Percentiles rank a stretch among this genome's conserved stretches.
Conservation (phyloP, 345 rosid species). For the Moricandia moricandioides region DNA sequence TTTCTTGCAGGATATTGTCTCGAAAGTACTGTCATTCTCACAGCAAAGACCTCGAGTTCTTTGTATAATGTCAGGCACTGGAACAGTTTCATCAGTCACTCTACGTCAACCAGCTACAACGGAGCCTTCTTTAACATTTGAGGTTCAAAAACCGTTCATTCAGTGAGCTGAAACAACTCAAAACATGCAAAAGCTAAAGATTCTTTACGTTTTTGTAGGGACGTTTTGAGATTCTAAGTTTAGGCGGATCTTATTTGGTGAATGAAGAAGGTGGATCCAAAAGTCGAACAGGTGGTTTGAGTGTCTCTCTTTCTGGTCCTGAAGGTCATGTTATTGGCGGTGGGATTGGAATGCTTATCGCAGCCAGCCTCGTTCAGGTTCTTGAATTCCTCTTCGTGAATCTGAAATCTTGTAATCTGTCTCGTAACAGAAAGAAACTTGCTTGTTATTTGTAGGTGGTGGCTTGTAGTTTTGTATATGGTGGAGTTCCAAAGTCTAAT, state of each 20-base stretch:
- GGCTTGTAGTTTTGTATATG: slow-evolving; percentile 83
- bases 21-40: slow-evolving; percentile 71
- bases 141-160: slow-evolving; percentile 50
- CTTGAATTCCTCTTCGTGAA: not conserved
- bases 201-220: slow-evolving; percentile 51
- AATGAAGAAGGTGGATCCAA: slow-evolving; percentile 86
- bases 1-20: slow-evolving; percentile 69
- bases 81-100: slow-evolving; percentile 83
- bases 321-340: slow-evolving; percentile 96
- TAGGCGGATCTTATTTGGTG: slow-evolving; percentile 90
- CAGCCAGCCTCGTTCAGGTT: slow-evolving; percentile 88
- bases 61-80: slow-evolving; percentile 90
- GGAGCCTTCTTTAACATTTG: slow-evolving; percentile 53
- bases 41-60: slow-evolving; percentile 92
- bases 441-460: slow-evolving; percentile 58
- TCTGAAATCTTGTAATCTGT: too few species aligned
- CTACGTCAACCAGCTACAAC: slow-evolving; percentile 79
- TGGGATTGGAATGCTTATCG: slow-evolving; percentile 72
- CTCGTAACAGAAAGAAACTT: too few species aligned
- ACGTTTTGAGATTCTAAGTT: slow-evolving; percentile 82
- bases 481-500: slow-evolving; percentile 47
- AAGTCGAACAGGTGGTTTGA: slow-evolving; percentile 81
- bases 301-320: slow-evolving; percentile 87
- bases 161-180: not conserved
- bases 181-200: not conserved